Evolutionary conservation across 129 eudicot species (phyloP).

Genomic region (Erigeron canadensis): DNA sequence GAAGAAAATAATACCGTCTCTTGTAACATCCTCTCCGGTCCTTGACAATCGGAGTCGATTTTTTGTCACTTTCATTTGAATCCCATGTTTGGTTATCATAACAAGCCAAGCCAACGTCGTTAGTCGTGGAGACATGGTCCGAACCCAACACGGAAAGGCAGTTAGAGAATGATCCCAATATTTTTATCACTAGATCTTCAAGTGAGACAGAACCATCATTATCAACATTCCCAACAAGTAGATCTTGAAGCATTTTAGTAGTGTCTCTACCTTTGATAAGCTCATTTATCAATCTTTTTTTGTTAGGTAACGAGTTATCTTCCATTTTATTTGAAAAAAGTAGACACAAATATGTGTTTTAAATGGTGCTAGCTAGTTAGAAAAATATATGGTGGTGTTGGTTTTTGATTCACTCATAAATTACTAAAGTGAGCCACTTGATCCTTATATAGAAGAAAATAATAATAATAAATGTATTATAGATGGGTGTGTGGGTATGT

Average conservation of each 20-base stretch:
- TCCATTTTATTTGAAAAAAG: slow-evolving; percentile 21
- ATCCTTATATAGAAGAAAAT: neutral
- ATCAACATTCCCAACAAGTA: slow-evolving; percentile 28
- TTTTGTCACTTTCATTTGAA: slow-evolving; percentile 32
- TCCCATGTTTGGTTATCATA: slow-evolving; percentile 28
- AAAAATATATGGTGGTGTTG: neutral
- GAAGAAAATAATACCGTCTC: slow-evolving; percentile 31
- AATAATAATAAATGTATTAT: neutral
- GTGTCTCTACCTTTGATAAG: slow-evolving; percentile 39
- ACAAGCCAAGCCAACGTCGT: slow-evolving; percentile 19
- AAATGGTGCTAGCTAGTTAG: neutral
- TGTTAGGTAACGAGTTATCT: slow-evolving; percentile 17
- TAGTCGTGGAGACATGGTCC: slow-evolving; percentile 17
- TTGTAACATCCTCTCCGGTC: slow-evolving; percentile 61
- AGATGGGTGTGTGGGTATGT: neutral
- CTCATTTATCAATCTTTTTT: slow-evolving; percentile 24
- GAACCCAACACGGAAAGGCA: slow-evolving; percentile 32
- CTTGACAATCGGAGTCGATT: slow-evolving; percentile 26
- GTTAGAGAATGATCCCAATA: slow-evolving; percentile 43
- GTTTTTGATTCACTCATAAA: neutral
- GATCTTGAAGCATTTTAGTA: slow-evolving; percentile 37
- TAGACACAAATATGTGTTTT: neutral
- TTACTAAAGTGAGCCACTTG: slow-evolving; percentile 6
- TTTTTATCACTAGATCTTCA: slow-evolving; percentile 39
- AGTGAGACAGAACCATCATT: slow-evolving; percentile 27